phyloP scores from a whole-genome alignment of 1,284 basidiomycete species.

The Malassezia furfur region DNA sequence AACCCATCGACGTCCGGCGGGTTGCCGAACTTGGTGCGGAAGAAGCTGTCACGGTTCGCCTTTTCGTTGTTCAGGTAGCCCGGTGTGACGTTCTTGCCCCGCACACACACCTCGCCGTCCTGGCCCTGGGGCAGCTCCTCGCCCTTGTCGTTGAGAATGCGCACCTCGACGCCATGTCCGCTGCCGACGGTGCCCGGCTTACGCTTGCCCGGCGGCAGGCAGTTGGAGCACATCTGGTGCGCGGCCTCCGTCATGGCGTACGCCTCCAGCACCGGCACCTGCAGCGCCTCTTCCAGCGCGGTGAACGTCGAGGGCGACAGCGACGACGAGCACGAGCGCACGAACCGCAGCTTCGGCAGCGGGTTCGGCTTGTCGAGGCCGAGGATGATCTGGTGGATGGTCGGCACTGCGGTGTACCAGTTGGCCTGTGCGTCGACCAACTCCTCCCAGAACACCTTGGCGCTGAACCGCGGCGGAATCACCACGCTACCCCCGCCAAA shows the following conservation, averaged over 20 bases:
- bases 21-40: constrained; percentile 36
- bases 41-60: constrained; percentile 48
- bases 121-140: constrained; percentile 46
- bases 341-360: constrained; percentile 51
- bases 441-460: constrained; percentile 58
- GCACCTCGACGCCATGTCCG: constrained; percentile 51
- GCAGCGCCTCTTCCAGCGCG: constrained; percentile 50
- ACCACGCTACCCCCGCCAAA: constrained; percentile 57
- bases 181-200: constrained; percentile 52
- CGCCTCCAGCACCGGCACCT: constrained; percentile 53
- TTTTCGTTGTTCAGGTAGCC: constrained; percentile 52
- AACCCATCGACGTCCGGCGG: constrained; percentile 41
- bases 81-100: constrained; percentile 52
- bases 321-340: constrained; percentile 52
- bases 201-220: constrained; percentile 46
- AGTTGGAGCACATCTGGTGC: constrained; percentile 52
- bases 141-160: constrained; percentile 49
- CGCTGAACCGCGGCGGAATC: constrained; percentile 57
- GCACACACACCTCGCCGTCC: constrained; percentile 52
- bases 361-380: constrained; percentile 47
- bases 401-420: constrained; percentile 50
- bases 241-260: constrained; percentile 50
- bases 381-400: constrained; percentile 53
- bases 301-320: constrained; percentile 51
- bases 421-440: constrained; percentile 43